phyloP scores from a whole-genome alignment of 352 stramenopile species.

The Phytophthora tentaculata region DNA sequence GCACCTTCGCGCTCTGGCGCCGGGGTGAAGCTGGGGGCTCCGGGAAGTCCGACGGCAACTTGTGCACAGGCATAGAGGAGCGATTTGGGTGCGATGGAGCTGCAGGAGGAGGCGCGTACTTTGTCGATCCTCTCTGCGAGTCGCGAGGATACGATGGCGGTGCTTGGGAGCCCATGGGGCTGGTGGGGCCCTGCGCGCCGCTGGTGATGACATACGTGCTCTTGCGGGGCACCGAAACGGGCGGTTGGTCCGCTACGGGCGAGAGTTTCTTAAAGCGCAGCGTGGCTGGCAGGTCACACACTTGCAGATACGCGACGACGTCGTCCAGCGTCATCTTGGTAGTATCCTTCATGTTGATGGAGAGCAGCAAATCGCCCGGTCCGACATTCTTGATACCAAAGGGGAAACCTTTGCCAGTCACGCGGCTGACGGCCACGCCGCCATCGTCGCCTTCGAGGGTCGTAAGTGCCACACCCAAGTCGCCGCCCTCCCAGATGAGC shows the following conservation, averaged over 20 bases:
- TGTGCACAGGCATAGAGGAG: constrained; percentile 44
- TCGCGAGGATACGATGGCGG: constrained; percentile 38
- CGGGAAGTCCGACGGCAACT: constrained; percentile 38
- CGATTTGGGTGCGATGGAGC: constrained; percentile 31
- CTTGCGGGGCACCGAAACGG: constrained; percentile 51
- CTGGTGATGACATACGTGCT: constrained; percentile 80
- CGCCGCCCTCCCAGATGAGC: constrained; percentile 88
- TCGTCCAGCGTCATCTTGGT: constrained; percentile 82
- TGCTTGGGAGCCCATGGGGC: constrained; percentile 59
- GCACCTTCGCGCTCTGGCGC: constrained; percentile 44
- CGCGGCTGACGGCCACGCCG: constrained; percentile 79
- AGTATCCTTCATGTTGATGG: constrained; percentile 85
- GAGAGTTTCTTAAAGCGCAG: constrained; percentile 89
- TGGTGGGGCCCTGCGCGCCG: constrained; percentile 53
- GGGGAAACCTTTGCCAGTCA: constrained; percentile 87
- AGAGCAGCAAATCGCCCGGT: constrained; percentile 77
- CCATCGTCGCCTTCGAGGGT: constrained; percentile 61
- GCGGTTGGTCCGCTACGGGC: constrained; percentile 49
- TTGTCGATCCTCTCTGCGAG: constrained; percentile 15
- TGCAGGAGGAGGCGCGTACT: constrained; percentile 26
- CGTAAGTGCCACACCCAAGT: constrained; percentile 85
- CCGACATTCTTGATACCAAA: constrained; percentile 91
- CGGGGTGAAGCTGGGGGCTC: constrained; percentile 31
- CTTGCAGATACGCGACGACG: constrained; percentile 82
- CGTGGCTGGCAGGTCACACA: constrained; percentile 85